phyloP scores from a whole-genome alignment of 208 protist species.

The Trypanosomatidae sp. region DNA sequence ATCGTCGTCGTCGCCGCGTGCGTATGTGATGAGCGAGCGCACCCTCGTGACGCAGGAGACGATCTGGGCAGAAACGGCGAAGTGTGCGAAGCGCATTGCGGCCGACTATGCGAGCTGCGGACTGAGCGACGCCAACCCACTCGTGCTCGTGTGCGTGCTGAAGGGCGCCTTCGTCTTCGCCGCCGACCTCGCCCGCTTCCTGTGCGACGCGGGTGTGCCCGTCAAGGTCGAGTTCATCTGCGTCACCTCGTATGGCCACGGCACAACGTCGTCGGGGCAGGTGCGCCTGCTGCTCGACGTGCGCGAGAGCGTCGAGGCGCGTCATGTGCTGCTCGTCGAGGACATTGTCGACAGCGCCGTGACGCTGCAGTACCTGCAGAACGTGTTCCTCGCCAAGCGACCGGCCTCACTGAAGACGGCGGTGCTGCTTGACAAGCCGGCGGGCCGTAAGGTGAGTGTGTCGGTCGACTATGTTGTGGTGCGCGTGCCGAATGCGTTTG shows the following conservation, averaged over 20 bases:
- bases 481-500: slow-evolving; percentile 50
- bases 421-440: slow-evolving; percentile 77
- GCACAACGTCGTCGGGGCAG: slow-evolving; percentile 39
- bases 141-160: slow-evolving; percentile 72
- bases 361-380: slow-evolving; percentile 61
- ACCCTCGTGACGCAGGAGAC: slow-evolving; percentile 44
- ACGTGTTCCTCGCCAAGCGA: slow-evolving; percentile 27
- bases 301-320: slow-evolving; percentile 39
- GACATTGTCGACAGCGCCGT: slow-evolving; percentile 85
- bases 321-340: slow-evolving; percentile 82
- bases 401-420: slow-evolving; percentile 72
- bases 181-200: slow-evolving; percentile 48
- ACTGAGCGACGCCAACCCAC: slow-evolving; percentile 33
- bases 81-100: slow-evolving; percentile 52
- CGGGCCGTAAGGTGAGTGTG: slow-evolving; percentile 27
- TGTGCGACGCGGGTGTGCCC: slow-evolving; percentile 55
- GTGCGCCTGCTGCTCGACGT: slow-evolving; percentile 82
- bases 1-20: too few species aligned
- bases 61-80: slow-evolving; percentile 21
- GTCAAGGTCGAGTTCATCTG: slow-evolving; percentile 81
- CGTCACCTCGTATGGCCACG: slow-evolving; percentile 46
- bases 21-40: slow-evolving; percentile 37
- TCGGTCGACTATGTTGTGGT: slow-evolving; percentile 59
- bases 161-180: slow-evolving; percentile 81
- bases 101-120: slow-evolving; percentile 38